Evolutionary conservation across 352 stramenopile genomes (phyloP), one percentile per base, ranked within the genome.

Genomic region (Phytophthora meadii): DNA sequence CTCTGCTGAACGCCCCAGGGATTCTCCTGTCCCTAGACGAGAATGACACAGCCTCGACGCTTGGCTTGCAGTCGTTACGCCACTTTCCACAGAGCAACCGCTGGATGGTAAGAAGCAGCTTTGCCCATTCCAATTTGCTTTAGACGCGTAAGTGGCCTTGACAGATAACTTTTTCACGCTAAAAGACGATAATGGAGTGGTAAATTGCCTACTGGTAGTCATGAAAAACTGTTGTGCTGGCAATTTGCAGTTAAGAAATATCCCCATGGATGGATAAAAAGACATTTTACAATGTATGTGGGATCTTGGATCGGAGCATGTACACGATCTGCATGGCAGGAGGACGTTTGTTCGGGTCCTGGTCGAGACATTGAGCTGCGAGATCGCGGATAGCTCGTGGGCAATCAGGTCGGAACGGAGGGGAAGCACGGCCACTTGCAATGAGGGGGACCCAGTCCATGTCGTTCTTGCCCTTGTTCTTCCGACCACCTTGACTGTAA

Each of bases 301-400:
- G 58, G 56, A 82, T 81, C 62, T 83, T 81, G 25, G 76, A 84
- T 41, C 76, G 69, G 12, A 84, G 63, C 47, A 71, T 62, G 58
- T 81, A 83, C 30, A 80, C 65, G 28, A 83, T 81, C 36, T 82
- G 60, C 71, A 82, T 78, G 41, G 76, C 76, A 0, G 60, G 54
- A 32, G 73, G 76, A 6, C 76, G 73, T n/a, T 84, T 80, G 27
- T 44, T 64, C 42, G 76, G 73, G 30, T 81, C 61, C 8, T 72
- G 52, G 49, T 81, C 67, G 30, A 85, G 66, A 34, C 77, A 85
- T 17, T 75, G 54, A 4, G 30, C 17, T 15, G 77, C 77, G 2
- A 85, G 62, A n/a, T 76, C 62, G 4, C 72, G 68, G 24, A 85
- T 42, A 2, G 76, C 61, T n/a, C 47, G 42, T 7, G 74, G 74